A percentile compares a stretch with the other conserved stretches of the same genome.
Conservation (phyloP, 1,139 yeast species). For the Williopsis jadinii region DNA sequence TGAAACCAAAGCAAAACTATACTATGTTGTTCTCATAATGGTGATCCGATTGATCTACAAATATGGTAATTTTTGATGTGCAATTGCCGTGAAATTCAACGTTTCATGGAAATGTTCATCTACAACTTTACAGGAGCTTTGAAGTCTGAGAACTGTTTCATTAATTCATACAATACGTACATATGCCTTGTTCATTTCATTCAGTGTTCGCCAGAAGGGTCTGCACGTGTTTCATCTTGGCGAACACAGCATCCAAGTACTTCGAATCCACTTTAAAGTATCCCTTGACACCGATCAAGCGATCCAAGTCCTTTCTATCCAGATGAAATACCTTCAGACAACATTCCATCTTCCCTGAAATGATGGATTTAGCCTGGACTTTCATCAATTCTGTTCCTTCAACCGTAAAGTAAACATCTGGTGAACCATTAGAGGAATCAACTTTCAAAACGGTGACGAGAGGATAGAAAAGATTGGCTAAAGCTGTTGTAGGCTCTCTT, state of each 20-base stretch:
- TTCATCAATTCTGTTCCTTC: background rate
- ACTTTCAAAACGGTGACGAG: background rate
- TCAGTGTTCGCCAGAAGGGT: too few species aligned
- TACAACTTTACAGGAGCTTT: too few species aligned
- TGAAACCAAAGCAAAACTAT: too few species aligned
- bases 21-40: too few species aligned
- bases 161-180: too few species aligned
- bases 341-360: background rate
- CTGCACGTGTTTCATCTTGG: background rate
- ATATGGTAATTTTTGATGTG: too few species aligned
- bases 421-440: background rate
- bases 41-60: too few species aligned
- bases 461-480: background rate
- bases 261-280: background rate
- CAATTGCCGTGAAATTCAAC: too few species aligned
- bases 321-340: background rate
- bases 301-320: background rate
- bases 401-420: background rate
- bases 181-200: too few species aligned
- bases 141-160: too few species aligned
- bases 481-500: background rate
- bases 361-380: background rate
- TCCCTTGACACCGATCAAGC: background rate
- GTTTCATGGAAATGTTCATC: too few species aligned
- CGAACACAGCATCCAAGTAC: background rate